Conservation (phyloP, 768 basidiomycete genomes). For the Crepidotus variabilis region DNA sequence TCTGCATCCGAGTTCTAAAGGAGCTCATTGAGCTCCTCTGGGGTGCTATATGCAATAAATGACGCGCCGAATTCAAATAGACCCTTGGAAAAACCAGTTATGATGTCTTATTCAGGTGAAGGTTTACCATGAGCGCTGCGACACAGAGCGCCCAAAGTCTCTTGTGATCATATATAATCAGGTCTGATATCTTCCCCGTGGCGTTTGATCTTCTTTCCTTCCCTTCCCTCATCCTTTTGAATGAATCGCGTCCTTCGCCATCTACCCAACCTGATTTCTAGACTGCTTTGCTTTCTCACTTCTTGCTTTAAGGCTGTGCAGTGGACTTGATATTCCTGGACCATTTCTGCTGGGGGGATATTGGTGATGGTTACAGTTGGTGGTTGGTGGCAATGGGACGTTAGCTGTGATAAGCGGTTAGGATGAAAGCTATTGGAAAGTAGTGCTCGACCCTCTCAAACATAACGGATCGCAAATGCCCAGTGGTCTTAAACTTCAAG, state of each 20-base stretch:
- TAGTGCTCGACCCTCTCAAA: no score
- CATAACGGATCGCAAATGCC: no score
- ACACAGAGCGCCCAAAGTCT: neutral
- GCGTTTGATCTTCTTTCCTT: neutral
- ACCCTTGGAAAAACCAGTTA: neutral
- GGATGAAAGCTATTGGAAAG: no score
- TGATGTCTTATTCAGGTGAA: no score
- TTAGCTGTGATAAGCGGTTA: no score
- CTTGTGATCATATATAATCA: neutral
- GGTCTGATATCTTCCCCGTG: neutral
- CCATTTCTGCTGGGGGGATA: no score
- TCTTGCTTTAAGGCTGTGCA: neutral
- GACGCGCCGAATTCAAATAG: neutral
- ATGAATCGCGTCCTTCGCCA: neutral
- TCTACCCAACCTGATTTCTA: neutral
- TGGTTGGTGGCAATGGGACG: no score
- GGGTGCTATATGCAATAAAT: neutral
- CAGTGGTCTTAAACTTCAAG: no score
- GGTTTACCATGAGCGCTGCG: neutral
- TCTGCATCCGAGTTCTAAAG: neutral
- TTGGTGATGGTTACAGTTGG: no score
- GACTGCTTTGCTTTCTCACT: neutral
- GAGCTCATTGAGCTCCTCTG: neutral
- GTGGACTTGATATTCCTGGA: no score
- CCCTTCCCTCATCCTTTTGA: neutral